Evolutionary conservation across 2,329 filamentous ascomycete species (phyloP), one percentile per base, ranked within the genome.

Genomic region (Pseudogymnoascus sp.): DNA sequence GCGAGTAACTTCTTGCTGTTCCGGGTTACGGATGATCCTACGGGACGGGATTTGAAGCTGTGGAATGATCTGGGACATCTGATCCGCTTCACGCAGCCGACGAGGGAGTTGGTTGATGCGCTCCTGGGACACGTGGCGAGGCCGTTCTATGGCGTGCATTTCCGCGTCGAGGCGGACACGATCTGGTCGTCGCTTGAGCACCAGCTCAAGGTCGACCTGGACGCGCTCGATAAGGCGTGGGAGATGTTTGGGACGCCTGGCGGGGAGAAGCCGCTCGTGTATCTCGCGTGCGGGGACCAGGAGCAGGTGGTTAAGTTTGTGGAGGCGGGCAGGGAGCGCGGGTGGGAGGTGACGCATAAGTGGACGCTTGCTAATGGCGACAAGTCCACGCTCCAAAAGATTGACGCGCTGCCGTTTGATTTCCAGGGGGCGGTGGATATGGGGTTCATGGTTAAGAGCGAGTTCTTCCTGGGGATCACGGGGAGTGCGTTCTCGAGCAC

Each of bases 21-120:
- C 65, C 69, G 72, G 60, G 65, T 76, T 53, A 75, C 71, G n/a
- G 74, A 76, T 65, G 74, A 76, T 66, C 70, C 74, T 1, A 76
- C 74, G 1, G 67, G 70, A 2, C 65, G 68, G 21, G 74, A 76
- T 35, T 63, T 76, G 7, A 68, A 65, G 2, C 64, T 75, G 11
- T 76, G 74, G 74, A 75, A 73, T 53, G 74, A 76, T 60, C 65
- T 76, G 4, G 63, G 68, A 0, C 65, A 70, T 64, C 65, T 75
- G 0, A 65, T 76, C 40, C 71, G 74, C 15, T 75, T 74, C 66
- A 70, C 65, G 31, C 68, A 71, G 10, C 67, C 66, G 7, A 68
- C 71, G 4, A 68, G 74, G 21, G 62, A 53, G n/a, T n/a, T 60
- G 0, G 64, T 72, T 3, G 57, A 68, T 40, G 62, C 65, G 28